These are phyloP conservation scores for Phytophthora boehmeriae DNA, from an alignment of 352 stramenopile genomes.

Conservation along the genomic window DNA sequence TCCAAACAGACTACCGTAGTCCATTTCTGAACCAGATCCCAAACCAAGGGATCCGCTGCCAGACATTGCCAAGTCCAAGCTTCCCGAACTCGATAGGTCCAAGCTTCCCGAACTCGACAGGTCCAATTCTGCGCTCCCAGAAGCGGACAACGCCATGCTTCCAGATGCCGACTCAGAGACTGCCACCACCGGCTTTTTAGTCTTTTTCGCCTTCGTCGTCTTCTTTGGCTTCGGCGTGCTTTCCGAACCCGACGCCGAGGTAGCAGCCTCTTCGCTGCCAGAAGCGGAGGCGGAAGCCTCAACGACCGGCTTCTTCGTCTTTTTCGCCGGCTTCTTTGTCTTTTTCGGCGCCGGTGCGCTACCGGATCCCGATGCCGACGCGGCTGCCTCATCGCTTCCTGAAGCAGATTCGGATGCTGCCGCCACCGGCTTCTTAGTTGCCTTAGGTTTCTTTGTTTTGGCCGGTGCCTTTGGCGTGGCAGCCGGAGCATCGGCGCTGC, in stretches of 20 bases:
- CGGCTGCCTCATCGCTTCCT: neutral
- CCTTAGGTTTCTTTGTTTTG: constrained; percentile 16
- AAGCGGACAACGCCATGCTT: neutral
- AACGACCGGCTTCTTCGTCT: neutral
- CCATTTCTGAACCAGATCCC: neutral
- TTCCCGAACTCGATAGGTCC: neutral
- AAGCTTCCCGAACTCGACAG: neutral
- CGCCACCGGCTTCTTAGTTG: neutral
- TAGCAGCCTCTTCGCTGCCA: neutral
- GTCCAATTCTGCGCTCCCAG: constrained; percentile 2
- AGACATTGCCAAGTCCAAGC: neutral
- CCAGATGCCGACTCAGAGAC: neutral
- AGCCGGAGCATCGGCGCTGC: neutral
- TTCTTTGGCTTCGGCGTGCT: constrained; percentile 14
- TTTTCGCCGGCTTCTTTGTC: constrained; percentile 18
- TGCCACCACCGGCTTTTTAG: neutral
- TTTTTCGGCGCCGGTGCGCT: constrained; percentile 15
- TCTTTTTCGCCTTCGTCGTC: constrained; percentile 13
- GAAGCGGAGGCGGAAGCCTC: neutral
- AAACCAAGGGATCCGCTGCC: neutral
- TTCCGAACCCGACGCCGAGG: constrained; percentile 1
- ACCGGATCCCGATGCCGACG: constrained; percentile 6
- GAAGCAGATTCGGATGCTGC: constrained; percentile 6
- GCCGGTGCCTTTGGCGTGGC: neutral
- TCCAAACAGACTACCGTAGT: constrained; percentile 11